Base-by-base conservation (phyloP, 306 rosid genomes). In the Cicer cuneatum region DNA sequence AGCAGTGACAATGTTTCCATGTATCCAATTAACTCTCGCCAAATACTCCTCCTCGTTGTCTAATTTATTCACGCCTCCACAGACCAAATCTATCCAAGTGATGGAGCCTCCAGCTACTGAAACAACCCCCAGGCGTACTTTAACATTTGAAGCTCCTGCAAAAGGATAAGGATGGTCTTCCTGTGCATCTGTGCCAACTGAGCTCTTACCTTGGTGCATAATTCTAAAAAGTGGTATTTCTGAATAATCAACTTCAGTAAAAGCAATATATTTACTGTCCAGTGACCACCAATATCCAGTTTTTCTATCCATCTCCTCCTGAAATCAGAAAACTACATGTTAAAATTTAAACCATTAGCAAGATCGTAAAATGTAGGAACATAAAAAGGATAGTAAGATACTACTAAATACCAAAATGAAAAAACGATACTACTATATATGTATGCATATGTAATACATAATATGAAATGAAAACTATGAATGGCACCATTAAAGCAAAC, bases 241-340 rank as follows among this genome's bases (percentile, higher is more conserved):
- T 43, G 97, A 90, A 72, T 84, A 86, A 87, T 94, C 96, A 64
- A 92, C 97, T 87, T 92, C 87, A n/a, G 97, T 90, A 78, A 94
- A 94, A 5, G 96, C 99, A 74, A 94, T 87, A 74, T 77, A 92
- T 84, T 86, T 89, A 80, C 99, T 73, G 77, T 94, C 96, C 58
- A 85, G 87, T 19, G 99, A 94, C 99, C 99, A 94, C 98, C 99
- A 94, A 82, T 92, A 92, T 58, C 99, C 98, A 71, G 80, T 85
- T 83, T 92, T 94, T 58, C 99, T 82, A 45, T 94, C 97, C 98
- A 94, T 94, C 88, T 94, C 99, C 86, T 94, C 99, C 99, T 94
- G 90, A 58, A 81, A 80, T 73, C 64, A 85, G 47, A 35, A 83
- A 78, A 60, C 16, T 39, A 46, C 29, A 63, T 24, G 70, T 61